Percentiles rank a stretch among this genome's conserved stretches.
These are phyloP conservation scores for Colletotrichum sp. DNA, from an alignment of 2,329 filamentous ascomycete species.

Conservation along the genomic window DNA sequence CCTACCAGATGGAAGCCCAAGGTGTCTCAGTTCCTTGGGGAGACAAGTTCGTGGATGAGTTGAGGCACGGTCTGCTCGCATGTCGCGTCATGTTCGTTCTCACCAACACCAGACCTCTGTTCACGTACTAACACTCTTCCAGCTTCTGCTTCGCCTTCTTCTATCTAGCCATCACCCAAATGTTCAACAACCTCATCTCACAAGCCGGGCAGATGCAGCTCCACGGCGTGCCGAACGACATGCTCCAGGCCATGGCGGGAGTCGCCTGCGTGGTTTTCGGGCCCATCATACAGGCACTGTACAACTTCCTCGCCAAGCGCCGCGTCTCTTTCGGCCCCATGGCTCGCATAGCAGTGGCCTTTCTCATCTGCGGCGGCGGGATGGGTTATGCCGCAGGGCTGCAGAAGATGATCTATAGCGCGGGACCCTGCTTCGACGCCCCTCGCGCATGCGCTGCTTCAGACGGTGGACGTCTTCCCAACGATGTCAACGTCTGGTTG, in stretches of 20 bases:
- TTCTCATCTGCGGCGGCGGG: slow-evolving; percentile 47
- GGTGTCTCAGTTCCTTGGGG: slow-evolving; percentile 60
- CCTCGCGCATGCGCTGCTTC: slow-evolving; percentile 28
- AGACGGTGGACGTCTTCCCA: slow-evolving; percentile 23
- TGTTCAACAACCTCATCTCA: slow-evolving; percentile 58
- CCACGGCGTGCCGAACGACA: slow-evolving; percentile 59
- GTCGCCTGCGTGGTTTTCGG: slow-evolving; percentile 59
- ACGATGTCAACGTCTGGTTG: slow-evolving; percentile 40
- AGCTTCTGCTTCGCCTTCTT: slow-evolving; percentile 14
- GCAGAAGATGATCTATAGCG: slow-evolving; percentile 44
- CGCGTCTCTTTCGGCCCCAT: slow-evolving; percentile 56
- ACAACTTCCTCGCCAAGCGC: slow-evolving; percentile 50
- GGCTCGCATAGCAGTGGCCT: slow-evolving; percentile 56
- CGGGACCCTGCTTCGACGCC: slow-evolving; percentile 22
- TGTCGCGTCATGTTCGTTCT: slow-evolving; percentile 71
- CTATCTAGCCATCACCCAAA: slow-evolving; percentile 55
- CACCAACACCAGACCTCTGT: neutral
- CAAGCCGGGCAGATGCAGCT: slow-evolving; percentile 59
- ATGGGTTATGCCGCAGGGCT: slow-evolving; percentile 56
- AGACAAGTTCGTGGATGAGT: slow-evolving; percentile 73
- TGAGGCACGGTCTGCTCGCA: slow-evolving; percentile 69
- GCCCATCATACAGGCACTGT: slow-evolving; percentile 58
- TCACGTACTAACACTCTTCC: neutral
- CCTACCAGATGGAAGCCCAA: slow-evolving; percentile 55
- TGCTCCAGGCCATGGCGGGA: slow-evolving; percentile 59